Evolutionary conservation across 371 early-diverging fungal genomes (phyloP).

Genomic region (Chytridium lagenaria): DNA sequence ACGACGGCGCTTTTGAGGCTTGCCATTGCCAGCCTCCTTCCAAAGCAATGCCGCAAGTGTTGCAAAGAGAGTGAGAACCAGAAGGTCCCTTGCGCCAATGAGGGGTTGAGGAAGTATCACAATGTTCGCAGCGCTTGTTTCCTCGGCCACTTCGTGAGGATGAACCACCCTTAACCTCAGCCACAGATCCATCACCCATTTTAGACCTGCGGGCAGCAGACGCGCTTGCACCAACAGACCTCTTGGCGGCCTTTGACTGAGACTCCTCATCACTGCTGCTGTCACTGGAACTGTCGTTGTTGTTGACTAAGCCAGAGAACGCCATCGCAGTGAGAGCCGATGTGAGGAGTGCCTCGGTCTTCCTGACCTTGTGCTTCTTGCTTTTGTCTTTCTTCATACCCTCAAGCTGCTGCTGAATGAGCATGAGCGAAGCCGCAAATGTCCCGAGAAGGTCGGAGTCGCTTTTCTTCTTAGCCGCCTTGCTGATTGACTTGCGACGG

Average conservation of each 20-base stretch:
- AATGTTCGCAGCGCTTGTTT: slow-evolving; percentile 56
- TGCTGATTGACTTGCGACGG: not conserved
- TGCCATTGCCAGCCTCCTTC: slow-evolving; percentile 57
- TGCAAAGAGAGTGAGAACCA: slow-evolving; percentile 86
- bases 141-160: not conserved
- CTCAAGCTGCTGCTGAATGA: not conserved
- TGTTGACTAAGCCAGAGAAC: not conserved
- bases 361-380: slow-evolving; percentile 7
- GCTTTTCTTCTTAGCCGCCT: not conserved
- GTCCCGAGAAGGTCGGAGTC: not conserved
- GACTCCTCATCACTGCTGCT: slow-evolving; percentile 16
- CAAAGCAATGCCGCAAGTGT: slow-evolving; percentile 85
- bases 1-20: not conserved
- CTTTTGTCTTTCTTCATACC: not conserved
- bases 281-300: slow-evolving; percentile 1
- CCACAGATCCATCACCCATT: not conserved
- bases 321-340: not conserved
- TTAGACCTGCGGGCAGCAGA: not conserved
- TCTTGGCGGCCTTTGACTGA: not conserved
- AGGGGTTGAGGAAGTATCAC: slow-evolving; percentile 81
- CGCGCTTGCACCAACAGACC: not conserved
- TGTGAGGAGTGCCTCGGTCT: not conserved
- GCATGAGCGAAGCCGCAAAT: not conserved
- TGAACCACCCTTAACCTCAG: not conserved
- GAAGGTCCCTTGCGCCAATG: slow-evolving; percentile 90